These are phyloP conservation scores for Calonectria pseudoturangicola DNA, from an alignment of 2,329 filamentous ascomycete genomes.

Conservation along the genomic window DNA sequence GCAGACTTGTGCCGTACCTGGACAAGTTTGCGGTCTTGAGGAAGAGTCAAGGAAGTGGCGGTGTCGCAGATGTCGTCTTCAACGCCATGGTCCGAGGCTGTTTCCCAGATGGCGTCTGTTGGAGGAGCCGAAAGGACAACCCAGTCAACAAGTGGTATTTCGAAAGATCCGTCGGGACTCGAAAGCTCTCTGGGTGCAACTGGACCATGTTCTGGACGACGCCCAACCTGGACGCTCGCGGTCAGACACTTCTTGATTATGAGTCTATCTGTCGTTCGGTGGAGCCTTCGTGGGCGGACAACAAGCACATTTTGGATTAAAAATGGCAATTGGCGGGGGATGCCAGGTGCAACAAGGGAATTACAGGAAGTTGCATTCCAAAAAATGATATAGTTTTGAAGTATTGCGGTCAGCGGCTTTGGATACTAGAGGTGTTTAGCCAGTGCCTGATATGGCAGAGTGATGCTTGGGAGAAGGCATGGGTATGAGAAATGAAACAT, in stretches of 20 bases:
- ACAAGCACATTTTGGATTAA: slow-evolving; percentile 75
- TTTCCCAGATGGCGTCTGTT: slow-evolving; percentile 92
- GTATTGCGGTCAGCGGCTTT: background rate
- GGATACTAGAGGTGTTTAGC: background rate
- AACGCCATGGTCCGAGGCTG: slow-evolving; percentile 94
- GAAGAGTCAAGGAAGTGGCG: slow-evolving; percentile 89
- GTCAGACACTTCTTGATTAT: slow-evolving; percentile 78
- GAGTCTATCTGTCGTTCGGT: slow-evolving; percentile 83
- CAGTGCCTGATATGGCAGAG: background rate
- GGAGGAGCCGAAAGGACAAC: slow-evolving; percentile 92
- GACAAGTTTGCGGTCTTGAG: slow-evolving; percentile 98
- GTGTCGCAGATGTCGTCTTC: slow-evolving; percentile 96
- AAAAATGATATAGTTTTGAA: background rate
- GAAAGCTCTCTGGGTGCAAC: slow-evolving; percentile 86
- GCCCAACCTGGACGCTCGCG: slow-evolving; percentile 74
- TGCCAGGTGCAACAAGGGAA: background rate
- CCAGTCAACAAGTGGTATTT: slow-evolving; percentile 99
- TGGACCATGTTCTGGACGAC: slow-evolving; percentile 99
- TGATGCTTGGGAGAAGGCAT: no score
- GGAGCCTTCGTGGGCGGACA: slow-evolving; percentile 78
- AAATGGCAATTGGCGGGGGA: background rate
- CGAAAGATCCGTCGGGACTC: slow-evolving; percentile 88
- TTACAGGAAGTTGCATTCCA: background rate
- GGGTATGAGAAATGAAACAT: no score
- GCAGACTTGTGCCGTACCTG: slow-evolving; percentile 89